Percentiles rank a stretch among this genome's conserved stretches.
Conservation (phyloP, 768 basidiomycete genomes). For the Lentinula sp. region DNA sequence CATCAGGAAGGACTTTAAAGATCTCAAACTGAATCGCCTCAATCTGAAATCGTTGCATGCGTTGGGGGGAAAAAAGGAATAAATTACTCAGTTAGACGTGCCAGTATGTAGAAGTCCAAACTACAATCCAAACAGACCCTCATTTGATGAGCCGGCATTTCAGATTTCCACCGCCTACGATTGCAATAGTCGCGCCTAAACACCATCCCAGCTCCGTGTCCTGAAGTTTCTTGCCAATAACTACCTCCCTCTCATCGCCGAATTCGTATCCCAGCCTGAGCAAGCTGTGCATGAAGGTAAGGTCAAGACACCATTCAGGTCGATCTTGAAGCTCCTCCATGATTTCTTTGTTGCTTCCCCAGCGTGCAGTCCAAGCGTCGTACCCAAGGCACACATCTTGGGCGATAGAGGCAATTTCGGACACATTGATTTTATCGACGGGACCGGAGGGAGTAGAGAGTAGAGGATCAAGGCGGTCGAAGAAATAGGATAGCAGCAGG, state of each 20-base stretch:
- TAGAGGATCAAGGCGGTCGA: slow-evolving; percentile 86
- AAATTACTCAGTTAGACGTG: not conserved
- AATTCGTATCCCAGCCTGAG: slow-evolving; percentile 91
- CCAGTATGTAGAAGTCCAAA: not conserved
- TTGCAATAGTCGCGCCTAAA: slow-evolving; percentile 75
- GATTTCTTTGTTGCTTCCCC: slow-evolving; percentile 26
- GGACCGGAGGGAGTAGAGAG: slow-evolving; percentile 26
- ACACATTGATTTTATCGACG: slow-evolving; percentile 34
- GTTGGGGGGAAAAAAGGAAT: not conserved
- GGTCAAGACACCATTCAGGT: slow-evolving; percentile 93
- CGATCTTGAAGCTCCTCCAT: slow-evolving; percentile 68
- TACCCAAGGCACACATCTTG: slow-evolving; percentile 69
- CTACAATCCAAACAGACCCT: not conserved
- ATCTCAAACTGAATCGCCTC: too few relatives aligned
- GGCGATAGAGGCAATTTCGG: slow-evolving; percentile 60
- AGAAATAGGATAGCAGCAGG: slow-evolving; percentile 95
- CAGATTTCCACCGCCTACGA: slow-evolving; percentile 57
- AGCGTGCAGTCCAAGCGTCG: slow-evolving; percentile 49
- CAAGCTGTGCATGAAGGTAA: slow-evolving; percentile 92
- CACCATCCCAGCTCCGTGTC: slow-evolving; percentile 95
- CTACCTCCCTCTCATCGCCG: slow-evolving; percentile 55
- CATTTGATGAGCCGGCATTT: slow-evolving; percentile 32
- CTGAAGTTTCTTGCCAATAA: slow-evolving; percentile 80
- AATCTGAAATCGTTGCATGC: too few relatives aligned
- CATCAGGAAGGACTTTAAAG: too few relatives aligned